These are phyloP conservation scores for Melanogaster broomeanus DNA, from an alignment of 768 basidiomycete genomes.

Conservation along the genomic window DNA sequence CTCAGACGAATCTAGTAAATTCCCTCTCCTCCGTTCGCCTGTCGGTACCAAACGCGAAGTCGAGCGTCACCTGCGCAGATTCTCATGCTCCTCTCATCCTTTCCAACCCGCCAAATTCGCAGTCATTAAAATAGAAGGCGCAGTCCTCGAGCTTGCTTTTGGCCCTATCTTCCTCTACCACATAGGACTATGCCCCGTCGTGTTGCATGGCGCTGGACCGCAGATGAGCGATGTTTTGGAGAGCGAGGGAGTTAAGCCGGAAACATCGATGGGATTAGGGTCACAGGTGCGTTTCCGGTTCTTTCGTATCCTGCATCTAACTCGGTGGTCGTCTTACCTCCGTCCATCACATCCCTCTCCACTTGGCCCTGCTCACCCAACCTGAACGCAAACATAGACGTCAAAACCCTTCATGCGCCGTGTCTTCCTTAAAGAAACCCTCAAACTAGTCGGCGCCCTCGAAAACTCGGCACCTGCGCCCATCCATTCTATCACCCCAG, in stretches of 20 bases:
- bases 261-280: conserved; percentile 96
- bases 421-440: conserved; percentile 96
- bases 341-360: too few species aligned
- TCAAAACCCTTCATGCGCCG: conserved; percentile 92
- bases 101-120: conserved; percentile 93
- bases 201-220: conserved; percentile 95
- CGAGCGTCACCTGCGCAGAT: conserved; percentile 97
- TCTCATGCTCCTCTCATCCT: too few species aligned
- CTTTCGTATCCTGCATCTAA: background rate
- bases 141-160: conserved; percentile 90
- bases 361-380: too few species aligned
- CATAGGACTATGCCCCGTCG: conserved; percentile 96
- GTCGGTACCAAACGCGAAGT: conserved; percentile 96
- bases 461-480: conserved; percentile 96
- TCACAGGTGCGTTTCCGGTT: conserved; percentile 67
- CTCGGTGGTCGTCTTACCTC: too few species aligned
- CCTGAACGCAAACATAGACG: conserved; percentile 50
- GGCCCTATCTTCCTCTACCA: conserved; percentile 96
- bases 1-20: too few species aligned
- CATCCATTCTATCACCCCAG: conserved; percentile 98
- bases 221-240: conserved; percentile 95
- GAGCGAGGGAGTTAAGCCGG: conserved; percentile 88
- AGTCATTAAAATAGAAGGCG: conserved; percentile 98
- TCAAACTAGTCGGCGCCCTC: conserved; percentile 89
- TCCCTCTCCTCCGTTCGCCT: background rate